Conservation (phyloP, 2,329 filamentous ascomycete genomes). For the Penicillium polonicum region DNA sequence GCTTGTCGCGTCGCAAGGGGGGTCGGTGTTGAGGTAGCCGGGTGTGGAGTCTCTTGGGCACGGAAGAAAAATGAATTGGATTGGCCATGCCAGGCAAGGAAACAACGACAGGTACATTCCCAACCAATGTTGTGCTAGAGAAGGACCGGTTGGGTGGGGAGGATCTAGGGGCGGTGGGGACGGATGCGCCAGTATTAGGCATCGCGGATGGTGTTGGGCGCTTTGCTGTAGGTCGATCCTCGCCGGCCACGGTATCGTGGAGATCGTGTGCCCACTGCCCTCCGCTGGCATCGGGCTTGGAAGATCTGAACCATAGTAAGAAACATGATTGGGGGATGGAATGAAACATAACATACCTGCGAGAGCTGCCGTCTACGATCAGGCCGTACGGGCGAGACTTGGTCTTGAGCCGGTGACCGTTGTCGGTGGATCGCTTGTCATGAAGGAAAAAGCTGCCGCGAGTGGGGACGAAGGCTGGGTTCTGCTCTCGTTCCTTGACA, state of each 20-base stretch:
- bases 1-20: constrained; percentile 90
- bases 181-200: constrained; percentile 35
- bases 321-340: not conserved
- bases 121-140: constrained; percentile 79
- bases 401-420: constrained; percentile 68
- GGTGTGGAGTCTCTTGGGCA: constrained; percentile 86
- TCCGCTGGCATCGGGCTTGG: constrained; percentile 58
- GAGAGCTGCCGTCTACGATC: constrained; percentile 45
- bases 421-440: constrained; percentile 79
- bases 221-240: constrained; percentile 39
- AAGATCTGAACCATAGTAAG: constrained; percentile 37
- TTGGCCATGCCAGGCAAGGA: constrained; percentile 73
- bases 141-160: constrained; percentile 71
- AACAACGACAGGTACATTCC: constrained; percentile 81
- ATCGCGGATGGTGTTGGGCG: constrained; percentile 26
- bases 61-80: constrained; percentile 68
- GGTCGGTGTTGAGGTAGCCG: constrained; percentile 92
- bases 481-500: constrained; percentile 79
- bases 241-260: constrained; percentile 64
- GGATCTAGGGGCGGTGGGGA: constrained; percentile 53
- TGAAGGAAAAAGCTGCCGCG: constrained; percentile 96
- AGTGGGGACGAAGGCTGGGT: constrained; percentile 92
- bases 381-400: constrained; percentile 57
- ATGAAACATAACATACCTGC: constrained; percentile 38
- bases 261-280: constrained; percentile 92